These are phyloP conservation scores for Mucor plumbeus DNA, from an alignment of 371 early-diverging fungal species.

Conservation along the genomic window DNA sequence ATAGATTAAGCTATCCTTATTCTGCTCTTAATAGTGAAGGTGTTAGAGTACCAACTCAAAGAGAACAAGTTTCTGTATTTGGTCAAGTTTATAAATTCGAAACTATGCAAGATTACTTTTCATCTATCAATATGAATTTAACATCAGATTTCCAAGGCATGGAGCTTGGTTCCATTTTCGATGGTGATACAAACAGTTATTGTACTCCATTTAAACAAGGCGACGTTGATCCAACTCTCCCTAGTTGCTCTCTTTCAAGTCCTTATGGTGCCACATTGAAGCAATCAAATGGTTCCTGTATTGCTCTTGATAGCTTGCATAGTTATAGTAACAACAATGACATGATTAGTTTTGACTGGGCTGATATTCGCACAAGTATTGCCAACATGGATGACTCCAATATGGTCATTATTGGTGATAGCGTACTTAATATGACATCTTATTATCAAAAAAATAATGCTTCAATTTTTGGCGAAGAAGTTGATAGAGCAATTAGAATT, in stretches of 20 bases:
- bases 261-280: constrained; percentile 21
- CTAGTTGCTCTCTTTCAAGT: constrained; percentile 42
- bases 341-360: constrained; percentile 27
- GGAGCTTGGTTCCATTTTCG: constrained; percentile 57
- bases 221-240: constrained; percentile 24
- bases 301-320: constrained; percentile 16
- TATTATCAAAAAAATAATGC: constrained; percentile 19
- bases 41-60: constrained; percentile 26
- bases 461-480: constrained; percentile 36
- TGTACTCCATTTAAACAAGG: constrained; percentile 40
- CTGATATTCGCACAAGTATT: constrained; percentile 18
- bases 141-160: constrained; percentile 48
- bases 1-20: constrained; percentile 34
- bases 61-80: constrained; percentile 46
- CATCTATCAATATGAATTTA: constrained; percentile 39
- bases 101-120: constrained; percentile 39
- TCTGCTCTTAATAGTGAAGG: constrained; percentile 28
- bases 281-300: constrained; percentile 14
- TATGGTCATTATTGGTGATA: constrained; percentile 17
- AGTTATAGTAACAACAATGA: background rate
- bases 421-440: constrained; percentile 6
- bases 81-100: constrained; percentile 50
- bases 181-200: constrained; percentile 45
- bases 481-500: constrained; percentile 31
- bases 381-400: constrained; percentile 3